phyloP scores from a whole-genome alignment of 495 filamentous ascomycete genomes.

The Hyaloscypha finlandica region DNA sequence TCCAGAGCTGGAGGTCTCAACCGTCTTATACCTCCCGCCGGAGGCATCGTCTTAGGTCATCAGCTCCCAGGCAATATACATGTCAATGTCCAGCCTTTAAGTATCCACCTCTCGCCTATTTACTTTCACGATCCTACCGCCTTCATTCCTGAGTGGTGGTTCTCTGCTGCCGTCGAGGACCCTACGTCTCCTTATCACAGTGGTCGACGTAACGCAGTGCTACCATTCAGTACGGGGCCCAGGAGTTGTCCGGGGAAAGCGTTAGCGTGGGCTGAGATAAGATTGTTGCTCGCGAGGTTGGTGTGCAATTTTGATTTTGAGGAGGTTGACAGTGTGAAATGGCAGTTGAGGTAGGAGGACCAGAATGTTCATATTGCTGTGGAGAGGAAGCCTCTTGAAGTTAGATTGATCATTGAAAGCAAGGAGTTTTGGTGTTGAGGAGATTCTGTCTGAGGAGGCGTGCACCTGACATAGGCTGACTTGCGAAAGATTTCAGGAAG shows the following conservation, averaged over 20 bases:
- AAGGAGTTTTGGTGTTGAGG: slow-evolving; percentile 2
- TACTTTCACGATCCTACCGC: slow-evolving; percentile 40
- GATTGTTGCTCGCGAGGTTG: slow-evolving; percentile 34
- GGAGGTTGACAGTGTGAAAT: not conserved
- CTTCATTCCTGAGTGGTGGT: slow-evolving; percentile 34
- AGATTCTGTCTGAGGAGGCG: not conserved
- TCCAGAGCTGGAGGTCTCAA: not conserved
- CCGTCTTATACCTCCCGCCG: slow-evolving; percentile 38
- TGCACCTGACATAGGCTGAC: no score
- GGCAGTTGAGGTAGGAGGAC: not conserved
- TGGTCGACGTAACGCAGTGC: slow-evolving; percentile 47
- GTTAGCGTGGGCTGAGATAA: slow-evolving; percentile 37
- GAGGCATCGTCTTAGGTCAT: slow-evolving; percentile 19
- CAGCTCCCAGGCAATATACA: slow-evolving; percentile 15
- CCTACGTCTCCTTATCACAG: slow-evolving; percentile 33
- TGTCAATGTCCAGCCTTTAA: slow-evolving; percentile 40
- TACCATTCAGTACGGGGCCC: slow-evolving; percentile 61
- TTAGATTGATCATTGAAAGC: slow-evolving; percentile 6
- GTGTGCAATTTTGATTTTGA: slow-evolving; percentile 37
- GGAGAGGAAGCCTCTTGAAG: slow-evolving; percentile 1
- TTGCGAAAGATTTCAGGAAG: no score
- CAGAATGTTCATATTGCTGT: not conserved
- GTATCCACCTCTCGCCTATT: slow-evolving; percentile 48
- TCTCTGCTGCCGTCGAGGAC: not conserved
- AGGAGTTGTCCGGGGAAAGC: slow-evolving; percentile 61